Evolutionary conservation across 208 protist genomes (phyloP).

Genomic region (Naegleria fowleri): DNA sequence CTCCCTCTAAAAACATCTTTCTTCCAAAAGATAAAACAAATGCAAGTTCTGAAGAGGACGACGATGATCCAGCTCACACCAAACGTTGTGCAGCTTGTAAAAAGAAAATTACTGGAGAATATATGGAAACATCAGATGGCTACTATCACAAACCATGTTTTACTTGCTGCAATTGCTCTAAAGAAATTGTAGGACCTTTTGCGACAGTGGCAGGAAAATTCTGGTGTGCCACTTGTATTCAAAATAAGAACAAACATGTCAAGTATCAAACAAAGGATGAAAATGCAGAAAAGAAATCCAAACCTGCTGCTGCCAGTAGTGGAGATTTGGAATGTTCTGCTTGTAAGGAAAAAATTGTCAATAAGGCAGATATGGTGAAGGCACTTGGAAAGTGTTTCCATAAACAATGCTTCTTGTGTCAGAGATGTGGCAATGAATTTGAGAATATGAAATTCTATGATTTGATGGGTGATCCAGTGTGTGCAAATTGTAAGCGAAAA

Average conservation of each 20-base stretch:
- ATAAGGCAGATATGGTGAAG: not conserved
- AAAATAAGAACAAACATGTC: not conserved
- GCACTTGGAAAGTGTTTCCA: not conserved
- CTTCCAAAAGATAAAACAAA: not conserved
- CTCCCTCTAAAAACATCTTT: not conserved
- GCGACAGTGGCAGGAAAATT: not conserved
- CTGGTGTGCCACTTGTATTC: not conserved
- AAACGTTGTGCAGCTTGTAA: not conserved
- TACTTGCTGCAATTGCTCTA: not conserved
- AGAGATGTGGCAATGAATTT: not conserved
- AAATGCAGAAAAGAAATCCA: not conserved
- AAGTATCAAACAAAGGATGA: not conserved
- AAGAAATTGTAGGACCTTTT: slow-evolving; percentile 11
- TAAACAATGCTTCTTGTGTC: not conserved
- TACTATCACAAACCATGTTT: not conserved
- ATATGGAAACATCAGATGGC: not conserved
- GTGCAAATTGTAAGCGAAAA: not conserved
- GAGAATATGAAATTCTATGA: slow-evolving; percentile 18
- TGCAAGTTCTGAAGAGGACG: not conserved
- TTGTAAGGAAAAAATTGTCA: not conserved
- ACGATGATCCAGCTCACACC: not conserved
- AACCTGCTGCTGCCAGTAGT: not conserved
- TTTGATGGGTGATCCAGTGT: not conserved
- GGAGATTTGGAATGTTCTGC: not conserved
- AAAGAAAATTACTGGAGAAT: slow-evolving; percentile 2